Evolutionary conservation across 495 filamentous ascomycete species (phyloP), one percentile per base, ranked within the genome.

Genomic region (Apodospora peruviana): DNA sequence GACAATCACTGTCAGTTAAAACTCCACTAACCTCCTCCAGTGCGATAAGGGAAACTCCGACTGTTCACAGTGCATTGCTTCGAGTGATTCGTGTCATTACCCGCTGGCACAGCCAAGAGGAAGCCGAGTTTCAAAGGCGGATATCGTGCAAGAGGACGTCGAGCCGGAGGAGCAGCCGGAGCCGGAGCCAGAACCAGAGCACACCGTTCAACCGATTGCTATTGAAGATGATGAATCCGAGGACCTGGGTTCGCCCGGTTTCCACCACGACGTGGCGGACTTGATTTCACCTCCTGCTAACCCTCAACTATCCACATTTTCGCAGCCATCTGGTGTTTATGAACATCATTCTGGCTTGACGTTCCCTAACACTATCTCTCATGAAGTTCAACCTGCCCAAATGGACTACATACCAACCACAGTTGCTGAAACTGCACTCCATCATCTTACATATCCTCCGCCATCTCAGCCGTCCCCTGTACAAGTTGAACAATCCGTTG

Each of bases 21-120:
- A 35, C 48, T 46, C 27, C 54, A 38, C 44, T 52, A 44, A 53
- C 11, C 21, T 10, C n/a, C 2, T 40, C 4, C 24, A 75, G 68
- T 75, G 72, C 47, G 64, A 67, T 18, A 71, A 70, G 38, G 57
- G 54, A 14, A 63, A 63, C 43, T 71, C 72, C 17, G 55, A 44
- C 11, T 75, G 71, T 52, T 58, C 62, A 12, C 47, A 60, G 20
- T 75, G 72, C 42, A 14, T 57, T 39, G 48, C 53, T 1, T 43
- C 56, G 2, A 60, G 55, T 1, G 40, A 54, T 5, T 42, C 51
- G 16, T 75, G 72, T 39, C 21, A 63, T 34, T 75, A 75, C 45
- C 43, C 63, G 7, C 50, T 55, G 5, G 48, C 62, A 16, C 69
- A 60, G 38, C 32, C 43, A 27, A 48, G 55, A 47, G 24, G 47